Percentiles rank a stretch among this genome's conserved stretches.
These are phyloP conservation scores for Malus hybrid DNA, from an alignment of 331 rosid genomes.

Conservation along the genomic window DNA sequence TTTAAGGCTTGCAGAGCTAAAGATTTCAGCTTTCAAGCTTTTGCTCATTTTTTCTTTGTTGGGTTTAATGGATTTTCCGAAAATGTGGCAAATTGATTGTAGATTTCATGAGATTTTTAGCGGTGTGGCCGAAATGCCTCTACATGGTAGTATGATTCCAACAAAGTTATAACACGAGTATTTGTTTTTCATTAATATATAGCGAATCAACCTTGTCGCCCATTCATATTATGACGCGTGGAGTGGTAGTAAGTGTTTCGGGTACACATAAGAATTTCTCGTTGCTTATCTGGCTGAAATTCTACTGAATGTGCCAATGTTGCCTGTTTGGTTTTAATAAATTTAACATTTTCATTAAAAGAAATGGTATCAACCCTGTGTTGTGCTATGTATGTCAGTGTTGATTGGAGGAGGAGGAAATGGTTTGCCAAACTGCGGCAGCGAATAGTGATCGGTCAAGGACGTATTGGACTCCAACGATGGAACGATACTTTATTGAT, in stretches of 20 bases:
- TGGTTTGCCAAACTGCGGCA: constrained; percentile 39
- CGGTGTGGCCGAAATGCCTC: background rate
- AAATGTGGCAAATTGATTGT: background rate
- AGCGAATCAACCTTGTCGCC: background rate
- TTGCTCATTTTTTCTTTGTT: background rate
- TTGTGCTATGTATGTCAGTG: background rate
- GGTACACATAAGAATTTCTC: background rate
- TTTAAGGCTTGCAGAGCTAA: background rate
- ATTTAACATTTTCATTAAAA: no score
- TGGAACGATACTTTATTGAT: constrained; percentile 67
- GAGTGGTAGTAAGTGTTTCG: background rate
- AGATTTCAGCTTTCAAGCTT: background rate
- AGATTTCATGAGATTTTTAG: background rate
- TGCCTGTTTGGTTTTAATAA: background rate
- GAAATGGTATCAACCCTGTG: background rate
- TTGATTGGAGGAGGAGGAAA: constrained; percentile 20
- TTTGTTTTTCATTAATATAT: background rate
- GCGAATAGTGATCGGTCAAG: constrained; percentile 51
- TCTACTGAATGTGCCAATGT: background rate
- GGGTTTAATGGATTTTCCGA: background rate
- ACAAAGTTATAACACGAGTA: background rate
- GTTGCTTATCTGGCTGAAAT: background rate
- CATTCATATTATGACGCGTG: background rate
- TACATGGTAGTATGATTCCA: no score
- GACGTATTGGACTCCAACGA: constrained; percentile 56